phyloP scores from a whole-genome alignment of 2,329 filamentous ascomycete species.

The Ophiostoma triangulosporum region DNA sequence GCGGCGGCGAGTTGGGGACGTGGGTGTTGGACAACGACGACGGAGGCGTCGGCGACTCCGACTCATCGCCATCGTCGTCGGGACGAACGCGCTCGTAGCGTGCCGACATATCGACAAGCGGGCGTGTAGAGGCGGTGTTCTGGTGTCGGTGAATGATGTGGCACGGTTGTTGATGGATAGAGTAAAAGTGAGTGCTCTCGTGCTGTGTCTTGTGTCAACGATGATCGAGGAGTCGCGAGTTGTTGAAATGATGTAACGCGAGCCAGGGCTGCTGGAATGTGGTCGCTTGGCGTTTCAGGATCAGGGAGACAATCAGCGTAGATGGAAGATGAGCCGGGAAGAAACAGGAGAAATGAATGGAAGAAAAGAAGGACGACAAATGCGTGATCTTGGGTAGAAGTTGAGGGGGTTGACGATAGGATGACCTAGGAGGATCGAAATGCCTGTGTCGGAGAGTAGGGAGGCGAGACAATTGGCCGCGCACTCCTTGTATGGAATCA shows the following conservation, averaged over 20 bases:
- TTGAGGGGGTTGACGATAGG: neutral
- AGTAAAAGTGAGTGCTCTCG: no score
- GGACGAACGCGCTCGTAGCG: constrained; percentile 45
- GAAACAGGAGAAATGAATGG: neutral
- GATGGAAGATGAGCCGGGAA: neutral
- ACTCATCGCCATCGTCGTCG: constrained; percentile 32
- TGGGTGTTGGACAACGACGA: constrained; percentile 25
- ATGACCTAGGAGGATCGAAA: no score
- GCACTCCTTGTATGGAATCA: neutral
- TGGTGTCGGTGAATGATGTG: neutral
- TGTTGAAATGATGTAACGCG: no score
- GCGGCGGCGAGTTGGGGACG: constrained; percentile 50
- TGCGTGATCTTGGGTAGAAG: neutral
- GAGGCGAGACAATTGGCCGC: neutral
- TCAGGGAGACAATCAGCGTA: neutral
- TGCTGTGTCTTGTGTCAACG: no score
- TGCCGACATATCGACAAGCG: constrained; percentile 30
- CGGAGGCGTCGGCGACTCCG: constrained; percentile 42
- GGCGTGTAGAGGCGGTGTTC: neutral
- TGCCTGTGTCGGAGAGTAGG: neutral
- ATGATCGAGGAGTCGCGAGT: no score
- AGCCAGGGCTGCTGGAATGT: neutral
- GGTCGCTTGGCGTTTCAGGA: neutral
- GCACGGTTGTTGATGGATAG: neutral
- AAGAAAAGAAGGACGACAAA: neutral